Base-by-base conservation (phyloP, 441 rosid genomes). In the Corymbia citriodora region DNA sequence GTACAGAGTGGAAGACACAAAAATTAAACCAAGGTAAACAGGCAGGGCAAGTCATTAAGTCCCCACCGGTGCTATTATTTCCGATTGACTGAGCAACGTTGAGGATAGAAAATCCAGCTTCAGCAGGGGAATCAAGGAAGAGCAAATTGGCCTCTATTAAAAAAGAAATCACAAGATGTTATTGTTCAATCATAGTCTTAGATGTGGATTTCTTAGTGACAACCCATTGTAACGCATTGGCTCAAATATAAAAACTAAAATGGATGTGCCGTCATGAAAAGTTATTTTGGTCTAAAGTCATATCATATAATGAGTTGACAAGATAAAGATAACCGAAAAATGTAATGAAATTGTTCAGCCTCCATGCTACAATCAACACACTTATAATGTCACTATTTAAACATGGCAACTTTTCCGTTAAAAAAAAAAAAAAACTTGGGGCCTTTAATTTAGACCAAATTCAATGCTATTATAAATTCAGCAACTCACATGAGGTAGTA, bases 191-290 rank as follows among this genome's bases (percentile, higher is more conserved):
- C 50, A 3, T 74, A 16, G 8, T 12, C 17, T 40, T 21, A 40
- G 3, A 11, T 74, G 21, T 11, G 29, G 50, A 40, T 31, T 74
- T 72, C 27, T 33, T 19, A 36, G 50, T 11, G 50, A 72, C 2
- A 16, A 11, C 16, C 2, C 16, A 36, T 11, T 74, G 50, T 27
- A 61, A 61, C 12, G 14, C 68, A 61, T 12, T 11, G 68, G 68
- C 36, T 45, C 49, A 36, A 19, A 36, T 74, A 74, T 21, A 36
- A 74, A 21, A 45, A 36, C 5, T 19, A 74, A 36, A 19, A 36
- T 1, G 83, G 29, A 74, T 36, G 1, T 3, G 7, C 27, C 4
- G 1, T 0, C 49, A 19, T 36, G 82, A 10, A 36, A 36, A 3
- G 27, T 18, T 36, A 72, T 9, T 36, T 72, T 72, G 82, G 49